These are phyloP conservation scores for Geosmithia flava DNA, from an alignment of 2,329 filamentous ascomycete genomes.

Conservation along the genomic window DNA sequence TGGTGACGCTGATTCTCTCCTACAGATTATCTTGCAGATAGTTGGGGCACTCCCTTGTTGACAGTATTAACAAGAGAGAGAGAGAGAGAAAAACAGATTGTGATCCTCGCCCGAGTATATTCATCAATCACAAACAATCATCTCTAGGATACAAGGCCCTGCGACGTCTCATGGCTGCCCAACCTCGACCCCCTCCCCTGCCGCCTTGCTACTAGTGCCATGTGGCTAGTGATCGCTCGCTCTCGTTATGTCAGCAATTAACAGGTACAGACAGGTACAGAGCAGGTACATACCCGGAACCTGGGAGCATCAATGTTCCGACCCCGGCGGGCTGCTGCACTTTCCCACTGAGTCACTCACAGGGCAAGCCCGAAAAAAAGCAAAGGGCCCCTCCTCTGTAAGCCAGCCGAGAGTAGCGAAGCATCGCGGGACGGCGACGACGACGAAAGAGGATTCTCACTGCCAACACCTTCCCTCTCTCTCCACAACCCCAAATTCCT, in stretches of 20 bases:
- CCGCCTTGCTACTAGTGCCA: no score
- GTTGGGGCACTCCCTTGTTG: no score
- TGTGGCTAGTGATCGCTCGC: background rate
- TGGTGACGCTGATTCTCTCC: no score
- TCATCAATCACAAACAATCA: background rate
- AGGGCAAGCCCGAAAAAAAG: background rate
- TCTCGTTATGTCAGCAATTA: no score
- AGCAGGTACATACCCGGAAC: background rate
- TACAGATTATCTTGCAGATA: no score
- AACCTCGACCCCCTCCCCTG: background rate
- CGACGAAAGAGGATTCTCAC: background rate
- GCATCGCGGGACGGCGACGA: background rate
- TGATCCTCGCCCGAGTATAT: background rate
- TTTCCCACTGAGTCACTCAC: slow-evolving; percentile 1
- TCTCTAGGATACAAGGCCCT: background rate
- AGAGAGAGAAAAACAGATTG: background rate
- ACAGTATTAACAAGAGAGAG: no score
- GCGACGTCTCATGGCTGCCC: background rate
- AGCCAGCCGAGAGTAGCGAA: background rate
- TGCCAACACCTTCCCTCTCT: background rate
- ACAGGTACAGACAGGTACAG: no score
- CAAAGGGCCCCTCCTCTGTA: background rate
- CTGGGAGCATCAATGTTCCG: slow-evolving; percentile 19
- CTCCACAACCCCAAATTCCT: background rate
- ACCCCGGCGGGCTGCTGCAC: slow-evolving; percentile 3